These are phyloP conservation scores for Alternaria incomplexa DNA, from an alignment of 2,329 filamentous ascomycete genomes.

Conservation along the genomic window DNA sequence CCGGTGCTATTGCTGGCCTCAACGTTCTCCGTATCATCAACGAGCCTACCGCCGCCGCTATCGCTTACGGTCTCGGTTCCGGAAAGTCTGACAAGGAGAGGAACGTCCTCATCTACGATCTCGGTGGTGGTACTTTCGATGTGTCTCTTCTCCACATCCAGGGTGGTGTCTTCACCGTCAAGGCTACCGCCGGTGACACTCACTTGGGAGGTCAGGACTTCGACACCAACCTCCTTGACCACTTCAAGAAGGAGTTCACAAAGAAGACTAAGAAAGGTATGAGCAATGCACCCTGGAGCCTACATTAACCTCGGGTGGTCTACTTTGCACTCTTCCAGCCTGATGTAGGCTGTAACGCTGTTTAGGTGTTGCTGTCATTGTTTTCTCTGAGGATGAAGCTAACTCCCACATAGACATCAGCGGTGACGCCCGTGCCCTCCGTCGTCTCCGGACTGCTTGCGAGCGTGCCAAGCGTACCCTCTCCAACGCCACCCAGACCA, in stretches of 20 bases:
- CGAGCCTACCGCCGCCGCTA: slow-evolving; percentile 97
- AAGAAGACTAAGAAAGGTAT: slow-evolving; percentile 64
- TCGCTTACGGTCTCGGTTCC: slow-evolving; percentile 95
- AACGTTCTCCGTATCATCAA: slow-evolving; percentile 99
- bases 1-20: slow-evolving; percentile 94
- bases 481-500: slow-evolving; percentile 95
- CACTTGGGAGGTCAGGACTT: slow-evolving; percentile 89
- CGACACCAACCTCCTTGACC: slow-evolving; percentile 91
- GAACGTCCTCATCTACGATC: slow-evolving; percentile 99
- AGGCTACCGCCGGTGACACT: slow-evolving; percentile 96
- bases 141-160: slow-evolving; percentile 98
- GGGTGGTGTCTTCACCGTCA: slow-evolving; percentile 98
- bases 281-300: too few species aligned
- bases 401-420: slow-evolving; percentile 61
- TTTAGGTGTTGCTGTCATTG: background rate
- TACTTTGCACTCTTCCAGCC: background rate
- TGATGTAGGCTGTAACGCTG: too few species aligned
- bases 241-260: slow-evolving; percentile 96
- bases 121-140: slow-evolving; percentile 99
- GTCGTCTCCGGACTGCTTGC: slow-evolving; percentile 95
- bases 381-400: background rate
- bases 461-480: slow-evolving; percentile 99
- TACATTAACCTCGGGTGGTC: too few species aligned
- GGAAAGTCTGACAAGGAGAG: slow-evolving; percentile 98
- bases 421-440: slow-evolving; percentile 87